These are phyloP conservation scores for Trichosanthes truncata DNA, from an alignment of 306 rosid species.

Conservation along the genomic window DNA sequence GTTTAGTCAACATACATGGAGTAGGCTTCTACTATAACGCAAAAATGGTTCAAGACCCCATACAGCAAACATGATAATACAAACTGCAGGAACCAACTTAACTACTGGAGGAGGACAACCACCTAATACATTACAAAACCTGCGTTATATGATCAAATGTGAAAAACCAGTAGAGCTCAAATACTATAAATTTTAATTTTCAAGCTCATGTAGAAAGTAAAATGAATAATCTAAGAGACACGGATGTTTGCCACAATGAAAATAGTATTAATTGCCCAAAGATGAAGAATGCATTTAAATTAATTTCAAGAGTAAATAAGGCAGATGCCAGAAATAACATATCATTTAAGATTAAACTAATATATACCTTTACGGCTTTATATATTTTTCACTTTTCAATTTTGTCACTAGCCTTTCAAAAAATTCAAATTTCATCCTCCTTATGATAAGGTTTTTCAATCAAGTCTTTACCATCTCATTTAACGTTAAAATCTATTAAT, in stretches of 20 bases:
- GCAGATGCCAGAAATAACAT: background rate
- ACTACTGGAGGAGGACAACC: constrained; percentile 39
- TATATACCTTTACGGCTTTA: background rate
- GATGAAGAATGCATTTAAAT: background rate
- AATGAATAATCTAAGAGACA: background rate
- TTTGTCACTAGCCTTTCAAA: background rate
- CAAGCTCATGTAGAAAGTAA: background rate
- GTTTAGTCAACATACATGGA: constrained; percentile 40
- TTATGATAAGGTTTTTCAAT: background rate
- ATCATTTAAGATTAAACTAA: background rate
- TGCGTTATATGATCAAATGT: constrained; percentile 27
- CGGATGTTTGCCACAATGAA: background rate
- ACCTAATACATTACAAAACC: constrained; percentile 51
- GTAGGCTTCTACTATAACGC: constrained; percentile 41
- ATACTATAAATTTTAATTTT: constrained; percentile 9
- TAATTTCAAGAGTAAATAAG: background rate
- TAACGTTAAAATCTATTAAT: background rate
- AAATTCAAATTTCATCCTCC: background rate
- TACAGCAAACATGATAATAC: constrained; percentile 51
- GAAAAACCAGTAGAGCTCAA: background rate
- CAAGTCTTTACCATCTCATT: background rate
- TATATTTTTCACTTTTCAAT: background rate
- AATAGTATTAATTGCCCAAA: background rate
- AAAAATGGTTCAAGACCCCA: constrained; percentile 82
- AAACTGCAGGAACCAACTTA: constrained; percentile 62